These are phyloP conservation scores for Globisporangium canariense DNA, from an alignment of 352 stramenopile species.

Conservation along the genomic window DNA sequence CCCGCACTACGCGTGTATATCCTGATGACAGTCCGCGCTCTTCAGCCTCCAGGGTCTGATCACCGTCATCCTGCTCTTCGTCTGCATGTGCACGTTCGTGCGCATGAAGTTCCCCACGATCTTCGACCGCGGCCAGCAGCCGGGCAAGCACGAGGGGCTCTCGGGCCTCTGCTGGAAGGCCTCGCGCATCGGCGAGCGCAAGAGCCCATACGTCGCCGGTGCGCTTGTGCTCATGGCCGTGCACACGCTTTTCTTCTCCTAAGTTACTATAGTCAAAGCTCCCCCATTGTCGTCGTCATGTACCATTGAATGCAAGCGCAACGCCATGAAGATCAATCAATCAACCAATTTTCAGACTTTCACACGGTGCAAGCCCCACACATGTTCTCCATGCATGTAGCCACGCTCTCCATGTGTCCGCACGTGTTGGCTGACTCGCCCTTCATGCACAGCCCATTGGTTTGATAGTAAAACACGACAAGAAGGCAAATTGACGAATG, in stretches of 20 bases:
- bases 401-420: not conserved
- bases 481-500: not conserved
- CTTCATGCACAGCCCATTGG: not conserved
- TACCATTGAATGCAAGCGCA: constrained; percentile 3
- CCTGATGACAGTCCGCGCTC: constrained; percentile 86
- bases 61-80: constrained; percentile 95
- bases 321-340: not conserved
- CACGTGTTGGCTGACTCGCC: too few relatives aligned
- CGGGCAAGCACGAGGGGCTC: constrained; percentile 84
- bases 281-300: not conserved
- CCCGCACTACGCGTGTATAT: not conserved
- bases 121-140: constrained; percentile 88
- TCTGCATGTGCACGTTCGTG: constrained; percentile 97
- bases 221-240: constrained; percentile 87
- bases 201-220: constrained; percentile 86
- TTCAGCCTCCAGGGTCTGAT: constrained; percentile 97
- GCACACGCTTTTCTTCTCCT: constrained; percentile 90
- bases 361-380: not conserved
- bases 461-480: not conserved
- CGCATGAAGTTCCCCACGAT: constrained; percentile 94
- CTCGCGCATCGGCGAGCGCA: constrained; percentile 88
- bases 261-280: constrained; percentile 7
- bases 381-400: too few relatives aligned
- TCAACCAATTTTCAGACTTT: not conserved
- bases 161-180: constrained; percentile 91